Conservation (phyloP, 768 basidiomycete species). For the Xanthoconium purpureum region DNA sequence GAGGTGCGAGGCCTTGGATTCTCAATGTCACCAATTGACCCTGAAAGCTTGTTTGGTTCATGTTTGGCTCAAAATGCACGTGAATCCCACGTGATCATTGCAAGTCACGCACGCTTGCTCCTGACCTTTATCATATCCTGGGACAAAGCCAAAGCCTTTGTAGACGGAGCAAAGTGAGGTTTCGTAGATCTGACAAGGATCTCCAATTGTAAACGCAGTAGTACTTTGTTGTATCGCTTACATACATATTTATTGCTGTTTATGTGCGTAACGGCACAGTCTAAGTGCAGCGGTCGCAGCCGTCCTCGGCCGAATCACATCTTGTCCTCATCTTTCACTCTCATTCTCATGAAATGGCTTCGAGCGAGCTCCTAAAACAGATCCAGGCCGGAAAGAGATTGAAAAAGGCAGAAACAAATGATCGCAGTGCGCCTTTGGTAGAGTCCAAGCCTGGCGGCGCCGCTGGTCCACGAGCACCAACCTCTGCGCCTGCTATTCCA, state of each 20-base stretch:
- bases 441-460: conserved; percentile 47
- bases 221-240: too few species aligned
- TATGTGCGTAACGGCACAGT: neutral
- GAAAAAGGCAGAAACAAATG: conserved; percentile 81
- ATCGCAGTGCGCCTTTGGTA: conserved; percentile 67
- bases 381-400: conserved; percentile 81
- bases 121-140: too few species aligned
- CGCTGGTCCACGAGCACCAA: conserved; percentile 29
- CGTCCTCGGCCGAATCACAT: neutral
- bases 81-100: conserved; percentile 28
- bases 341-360: conserved; percentile 51
- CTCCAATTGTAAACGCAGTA: too few species aligned
- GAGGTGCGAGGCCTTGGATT: neutral
- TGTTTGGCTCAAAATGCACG: conserved; percentile 32
- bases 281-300: neutral
- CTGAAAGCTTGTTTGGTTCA: conserved; percentile 32
- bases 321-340: neutral
- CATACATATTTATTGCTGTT: conserved; percentile 17
- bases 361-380: conserved; percentile 70
- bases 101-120: neutral
- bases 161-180: too few species aligned
- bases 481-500: conserved; percentile 15
- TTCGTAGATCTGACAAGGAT: too few species aligned
- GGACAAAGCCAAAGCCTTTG: too few species aligned
- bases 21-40: conserved; percentile 14